Base-by-base conservation (phyloP, 2,329 filamentous ascomycete species). In the Xylariaceae sp. region DNA sequence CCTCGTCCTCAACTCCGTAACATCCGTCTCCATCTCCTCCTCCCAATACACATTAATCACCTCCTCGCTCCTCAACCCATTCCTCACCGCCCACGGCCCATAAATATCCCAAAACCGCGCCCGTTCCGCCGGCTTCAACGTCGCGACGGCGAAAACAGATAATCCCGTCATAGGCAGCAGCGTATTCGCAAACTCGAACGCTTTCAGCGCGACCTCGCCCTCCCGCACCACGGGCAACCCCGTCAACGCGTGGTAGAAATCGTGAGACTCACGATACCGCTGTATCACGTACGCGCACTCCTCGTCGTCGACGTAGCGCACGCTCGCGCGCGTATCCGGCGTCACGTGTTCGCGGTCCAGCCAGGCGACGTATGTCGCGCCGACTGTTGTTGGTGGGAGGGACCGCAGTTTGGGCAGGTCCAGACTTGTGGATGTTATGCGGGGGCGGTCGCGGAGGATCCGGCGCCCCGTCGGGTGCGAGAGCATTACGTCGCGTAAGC, bases 231-330 rank as follows among this genome's bases (percentile, higher is more conserved):
- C 85, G 0, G 94, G 94, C 52, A 99, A 76, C 0, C 93, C 93
- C 0, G 92, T 96, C 55, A 99, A 80, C 0, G 94, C 93, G 74
- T 99, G 94, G 77, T 95, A 97, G 75, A 99, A 97, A 74, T 99
- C 94, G 74, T 99, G 94, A 66, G 89, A 96, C 76, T 99, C 94
- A 63, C 94, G 87, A 75, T 99, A 99, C 56, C 94, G 86, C 78
- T 97, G 94, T 89, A 99, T 95, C 15, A 97, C 94, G 77, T 97
- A 99, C 42, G 94, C 94, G 73, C 92, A 96, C 76, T 99, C 94
- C 68, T 89, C 87, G 71, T 97, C 88, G 74, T 97, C 92, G 63
- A 99, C 92, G 77, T 96, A 97, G 55, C 89, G 85, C 47, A 99
- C 94, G 1, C 75, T 73, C 47, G 88, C 80, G 51, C 94, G 86